Percentiles rank a stretch among this genome's conserved stretches.
phyloP scores from a whole-genome alignment of 163 green algal species.

The Trebouxia gelatinosa region DNA sequence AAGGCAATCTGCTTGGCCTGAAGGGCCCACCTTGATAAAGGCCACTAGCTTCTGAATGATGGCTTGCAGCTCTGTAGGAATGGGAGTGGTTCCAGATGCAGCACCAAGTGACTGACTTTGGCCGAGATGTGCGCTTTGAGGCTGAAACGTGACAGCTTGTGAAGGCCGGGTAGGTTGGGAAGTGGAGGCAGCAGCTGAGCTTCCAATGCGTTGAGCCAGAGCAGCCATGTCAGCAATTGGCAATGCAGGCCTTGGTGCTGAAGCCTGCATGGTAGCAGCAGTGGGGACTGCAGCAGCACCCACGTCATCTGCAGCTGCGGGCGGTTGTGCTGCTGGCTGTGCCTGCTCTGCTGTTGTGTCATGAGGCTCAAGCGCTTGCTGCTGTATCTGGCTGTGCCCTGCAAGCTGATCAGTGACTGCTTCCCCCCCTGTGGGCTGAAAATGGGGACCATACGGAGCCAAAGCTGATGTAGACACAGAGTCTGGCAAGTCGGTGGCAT shows the following conservation, averaged over 20 bases:
- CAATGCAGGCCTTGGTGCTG: background rate
- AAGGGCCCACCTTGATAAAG: constrained; percentile 48
- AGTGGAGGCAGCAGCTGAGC: background rate
- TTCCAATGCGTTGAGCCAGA: constrained; percentile 13
- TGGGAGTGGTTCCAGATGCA: background rate
- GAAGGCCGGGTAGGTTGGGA: background rate
- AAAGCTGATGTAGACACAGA: no score
- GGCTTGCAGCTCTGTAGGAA: constrained; percentile 41
- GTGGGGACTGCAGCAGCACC: background rate
- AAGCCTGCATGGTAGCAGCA: no score
- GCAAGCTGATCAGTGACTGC: background rate
- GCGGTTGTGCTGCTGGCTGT: background rate
- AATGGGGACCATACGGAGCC: background rate
- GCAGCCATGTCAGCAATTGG: constrained; percentile 22
- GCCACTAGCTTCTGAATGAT: constrained; percentile 71
- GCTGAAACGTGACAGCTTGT: background rate
- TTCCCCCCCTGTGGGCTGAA: background rate
- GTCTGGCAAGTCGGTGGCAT: no score
- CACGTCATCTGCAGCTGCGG: no score
- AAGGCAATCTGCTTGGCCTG: constrained; percentile 8
- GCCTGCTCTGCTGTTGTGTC: background rate
- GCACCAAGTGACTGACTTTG: no score
- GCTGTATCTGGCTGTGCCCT: background rate
- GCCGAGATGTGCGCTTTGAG: no score
- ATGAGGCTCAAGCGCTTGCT: background rate